These are phyloP conservation scores for Metschnikowia cerradonensis DNA, from an alignment of 805 yeast genomes.

Conservation along the genomic window DNA sequence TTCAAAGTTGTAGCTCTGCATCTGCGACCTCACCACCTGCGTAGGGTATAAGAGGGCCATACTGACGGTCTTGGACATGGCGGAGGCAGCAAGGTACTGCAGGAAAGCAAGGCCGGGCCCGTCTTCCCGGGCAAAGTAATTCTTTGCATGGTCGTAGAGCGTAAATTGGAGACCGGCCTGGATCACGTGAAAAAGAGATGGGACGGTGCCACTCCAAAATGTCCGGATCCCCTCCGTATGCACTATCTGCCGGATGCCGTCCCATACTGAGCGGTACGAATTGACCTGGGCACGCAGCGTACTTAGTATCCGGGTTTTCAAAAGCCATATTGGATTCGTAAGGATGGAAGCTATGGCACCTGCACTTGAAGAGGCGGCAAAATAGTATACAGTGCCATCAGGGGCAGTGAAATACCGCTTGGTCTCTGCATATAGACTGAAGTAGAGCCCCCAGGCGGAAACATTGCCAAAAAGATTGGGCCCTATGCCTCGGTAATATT, in stretches of 20 bases:
- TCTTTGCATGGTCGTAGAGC: conserved; percentile 74
- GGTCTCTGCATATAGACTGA: conserved; percentile 65
- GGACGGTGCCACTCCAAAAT: conserved; percentile 70
- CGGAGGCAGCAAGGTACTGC: conserved; percentile 65
- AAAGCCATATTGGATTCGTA: conserved; percentile 94
- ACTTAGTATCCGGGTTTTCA: conserved; percentile 83
- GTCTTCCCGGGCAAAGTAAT: conserved; percentile 15
- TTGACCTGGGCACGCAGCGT: conserved; percentile 40
- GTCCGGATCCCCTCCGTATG: conserved; percentile 55
- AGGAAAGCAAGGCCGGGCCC: conserved; percentile 36
- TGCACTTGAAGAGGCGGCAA: conserved; percentile 45
- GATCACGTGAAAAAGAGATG: conserved; percentile 74
- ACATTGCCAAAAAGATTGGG: conserved; percentile 84
- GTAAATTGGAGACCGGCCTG: conserved; percentile 90
- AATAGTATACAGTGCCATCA: conserved; percentile 25
- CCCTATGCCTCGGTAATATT: conserved; percentile 67
- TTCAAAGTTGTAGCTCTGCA: conserved; percentile 46
- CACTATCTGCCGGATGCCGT: conserved; percentile 51
- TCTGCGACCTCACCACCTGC: conserved; percentile 73
- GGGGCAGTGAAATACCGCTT: conserved; percentile 29
- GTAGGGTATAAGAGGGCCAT: conserved; percentile 73
- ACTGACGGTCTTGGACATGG: conserved; percentile 63
- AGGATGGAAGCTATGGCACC: conserved; percentile 71
- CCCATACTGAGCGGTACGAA: conserved; percentile 55
- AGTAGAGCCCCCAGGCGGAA: conserved; percentile 85